Conservation (phyloP, 768 basidiomycete genomes). For the Krasilnikovozyma curviuscula region DNA sequence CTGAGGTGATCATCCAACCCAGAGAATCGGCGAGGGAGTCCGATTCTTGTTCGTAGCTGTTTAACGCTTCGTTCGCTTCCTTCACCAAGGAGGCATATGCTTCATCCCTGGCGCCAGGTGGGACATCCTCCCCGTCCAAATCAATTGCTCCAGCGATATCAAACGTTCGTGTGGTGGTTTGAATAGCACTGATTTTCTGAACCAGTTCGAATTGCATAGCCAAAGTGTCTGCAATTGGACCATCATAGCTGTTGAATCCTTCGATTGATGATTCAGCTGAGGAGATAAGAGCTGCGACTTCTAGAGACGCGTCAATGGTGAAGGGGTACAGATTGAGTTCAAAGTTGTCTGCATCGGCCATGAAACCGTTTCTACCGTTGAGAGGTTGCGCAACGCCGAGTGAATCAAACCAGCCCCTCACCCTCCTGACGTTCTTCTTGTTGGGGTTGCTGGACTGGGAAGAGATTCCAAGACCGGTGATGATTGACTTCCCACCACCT, state of each 20-base stretch:
- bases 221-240: neutral
- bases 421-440: constrained; percentile 36
- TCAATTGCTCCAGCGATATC: constrained; percentile 24
- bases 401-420: constrained; percentile 6
- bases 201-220: constrained; percentile 2
- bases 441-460: neutral
- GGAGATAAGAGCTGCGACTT: neutral
- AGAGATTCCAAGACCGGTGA: neutral
- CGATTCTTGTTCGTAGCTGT: constrained; percentile 14
- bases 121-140: constrained; percentile 19
- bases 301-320: constrained; percentile 1
- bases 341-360: constrained; percentile 9
- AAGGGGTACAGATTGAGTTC: constrained; percentile 10
- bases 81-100: constrained; percentile 17
- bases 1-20: neutral
- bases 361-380: constrained; percentile 1
- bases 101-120: constrained; percentile 8
- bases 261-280: neutral
- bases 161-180: constrained; percentile 5
- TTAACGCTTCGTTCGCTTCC: constrained; percentile 15
- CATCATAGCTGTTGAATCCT: neutral
- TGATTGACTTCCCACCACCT: neutral
- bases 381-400: constrained; percentile 16
- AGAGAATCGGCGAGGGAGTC: neutral
- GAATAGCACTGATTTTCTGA: constrained; percentile 11